Conservation (phyloP, 106 monocot genomes). For the Agapanthus africanus region DNA sequence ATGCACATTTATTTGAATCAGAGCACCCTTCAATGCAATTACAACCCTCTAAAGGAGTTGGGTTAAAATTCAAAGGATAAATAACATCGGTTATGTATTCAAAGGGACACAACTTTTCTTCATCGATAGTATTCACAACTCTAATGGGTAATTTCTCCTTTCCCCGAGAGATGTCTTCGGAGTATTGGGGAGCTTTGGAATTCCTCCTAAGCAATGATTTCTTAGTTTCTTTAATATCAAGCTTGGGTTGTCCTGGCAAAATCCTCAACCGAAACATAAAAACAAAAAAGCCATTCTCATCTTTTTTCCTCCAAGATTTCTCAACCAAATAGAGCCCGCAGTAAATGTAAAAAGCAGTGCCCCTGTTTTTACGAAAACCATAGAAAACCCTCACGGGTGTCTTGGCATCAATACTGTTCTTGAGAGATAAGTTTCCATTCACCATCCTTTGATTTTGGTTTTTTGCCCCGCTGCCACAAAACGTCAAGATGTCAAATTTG, state of each 20-base stretch:
- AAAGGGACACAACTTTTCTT: slow-evolving; percentile 21
- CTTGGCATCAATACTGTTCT: slow-evolving; percentile 46
- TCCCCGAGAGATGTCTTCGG: slow-evolving; percentile 57
- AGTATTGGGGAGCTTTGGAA: neutral
- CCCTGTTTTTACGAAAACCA: slow-evolving; percentile 24
- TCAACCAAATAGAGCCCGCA: slow-evolving; percentile 56
- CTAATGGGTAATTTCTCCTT: slow-evolving; percentile 51
- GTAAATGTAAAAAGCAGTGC: slow-evolving; percentile 32
- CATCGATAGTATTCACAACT: slow-evolving; percentile 36
- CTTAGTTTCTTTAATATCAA: slow-evolving; percentile 21
- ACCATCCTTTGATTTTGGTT: slow-evolving; percentile 36
- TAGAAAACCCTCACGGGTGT: slow-evolving; percentile 48
- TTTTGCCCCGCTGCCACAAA: too few relatives aligned
- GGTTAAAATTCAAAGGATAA: slow-evolving; percentile 12
- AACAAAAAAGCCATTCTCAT: slow-evolving; percentile 30
- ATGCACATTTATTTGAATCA: slow-evolving; percentile 55
- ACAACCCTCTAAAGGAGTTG: slow-evolving; percentile 33
- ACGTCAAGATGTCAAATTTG: too few relatives aligned
- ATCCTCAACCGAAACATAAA: slow-evolving; percentile 44
- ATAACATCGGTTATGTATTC: slow-evolving; percentile 25
- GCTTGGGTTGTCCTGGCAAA: slow-evolving; percentile 33
- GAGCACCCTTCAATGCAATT: slow-evolving; percentile 46
- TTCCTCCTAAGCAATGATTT: too few relatives aligned
- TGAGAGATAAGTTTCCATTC: slow-evolving; percentile 45
- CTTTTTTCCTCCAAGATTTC: slow-evolving; percentile 34